Evolutionary conservation across 768 basidiomycete genomes (phyloP), one percentile per base, ranked within the genome.

Genomic region (Hortiboletus flavorubellus): DNA sequence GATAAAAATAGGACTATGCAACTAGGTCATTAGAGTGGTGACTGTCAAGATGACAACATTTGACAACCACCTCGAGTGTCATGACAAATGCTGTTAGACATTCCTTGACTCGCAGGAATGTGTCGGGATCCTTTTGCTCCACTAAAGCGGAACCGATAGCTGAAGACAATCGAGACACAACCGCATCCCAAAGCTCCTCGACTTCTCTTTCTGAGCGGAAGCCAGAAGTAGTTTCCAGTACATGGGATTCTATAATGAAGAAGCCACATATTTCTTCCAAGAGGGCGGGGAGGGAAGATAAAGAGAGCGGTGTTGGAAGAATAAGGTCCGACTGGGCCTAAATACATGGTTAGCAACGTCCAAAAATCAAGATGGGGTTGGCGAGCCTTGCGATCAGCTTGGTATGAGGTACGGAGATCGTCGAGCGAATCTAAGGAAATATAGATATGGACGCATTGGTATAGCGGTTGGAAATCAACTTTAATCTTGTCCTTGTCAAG

Each of bases 301-400:
- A 64, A 31, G 84, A 81, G 21, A 92, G 76, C 0, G 87, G 86
- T 29, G 76, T 76, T 1, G 91, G 93, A 30, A 99, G 82, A 68
- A 98, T 97, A 9, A 99, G 82, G 59, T 91, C 90, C 2, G 97
- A 96, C 89, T 99, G 97, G 0, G 94, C 93, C 96, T 97, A 61
- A 5, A 35, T 41, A 16, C 31, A 47, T 30, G 15, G 39, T 71
- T 40, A 71, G 61, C 31, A 23, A 45, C n/a, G n/a, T 51, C 40
- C 39, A 45, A 8, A 14, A 29, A 51, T 29, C 18, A 46, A 39
- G 34, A 29, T 21, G 38, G 11, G 45, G 39, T 37, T 44, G 43
- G 29, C 57, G 34, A 64, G 86, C 93, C 79, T 96, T 93, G 66
- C 97, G 83, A 71, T 99, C 97, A n/a, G 91, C 92, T 73, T 98